These are phyloP conservation scores for Alloteropsis semialata DNA, from an alignment of 176 grass and related monocot genomes.

Conservation along the genomic window DNA sequence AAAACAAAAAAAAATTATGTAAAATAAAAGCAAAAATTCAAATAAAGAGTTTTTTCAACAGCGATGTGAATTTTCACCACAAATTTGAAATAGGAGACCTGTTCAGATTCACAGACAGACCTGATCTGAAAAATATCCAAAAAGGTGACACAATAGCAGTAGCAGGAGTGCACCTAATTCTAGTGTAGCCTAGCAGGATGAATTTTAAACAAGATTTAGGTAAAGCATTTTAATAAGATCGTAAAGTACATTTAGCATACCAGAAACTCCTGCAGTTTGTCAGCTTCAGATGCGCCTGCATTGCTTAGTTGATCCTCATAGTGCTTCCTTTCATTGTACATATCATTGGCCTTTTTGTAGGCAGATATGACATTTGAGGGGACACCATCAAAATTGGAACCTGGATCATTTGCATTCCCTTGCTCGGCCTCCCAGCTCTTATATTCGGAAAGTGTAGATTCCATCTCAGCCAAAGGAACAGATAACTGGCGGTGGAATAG, in stretches of 20 bases:
- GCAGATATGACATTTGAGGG: slow-evolving; percentile 63
- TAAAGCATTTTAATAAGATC: neutral
- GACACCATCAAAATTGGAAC: slow-evolving; percentile 62
- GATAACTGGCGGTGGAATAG: slow-evolving; percentile 91
- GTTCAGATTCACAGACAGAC: neutral
- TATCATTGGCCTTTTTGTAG: slow-evolving; percentile 69
- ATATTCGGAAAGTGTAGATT: slow-evolving; percentile 63
- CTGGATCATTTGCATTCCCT: slow-evolving; percentile 68
- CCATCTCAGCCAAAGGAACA: slow-evolving; percentile 75
- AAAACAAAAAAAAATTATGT: neutral
- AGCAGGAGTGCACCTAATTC: neutral
- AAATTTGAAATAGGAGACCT: neutral
- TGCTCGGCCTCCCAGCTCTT: slow-evolving; percentile 93
- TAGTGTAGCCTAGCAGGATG: neutral
- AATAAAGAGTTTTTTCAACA: neutral
- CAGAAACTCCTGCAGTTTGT: slow-evolving; percentile 71
- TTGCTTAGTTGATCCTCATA: slow-evolving; percentile 75
- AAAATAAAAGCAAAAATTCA: neutral
- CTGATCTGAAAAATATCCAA: slow-evolving; percentile 1
- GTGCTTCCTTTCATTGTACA: slow-evolving; percentile 72
- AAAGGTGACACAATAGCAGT: neutral
- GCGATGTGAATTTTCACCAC: neutral
- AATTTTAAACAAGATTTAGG: slow-evolving; percentile 2
- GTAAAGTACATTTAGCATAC: slow-evolving; percentile 34
- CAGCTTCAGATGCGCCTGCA: slow-evolving; percentile 46